phyloP scores from a whole-genome alignment of 2,329 filamentous ascomycete species.

The Geoglossum cookeanum region DNA sequence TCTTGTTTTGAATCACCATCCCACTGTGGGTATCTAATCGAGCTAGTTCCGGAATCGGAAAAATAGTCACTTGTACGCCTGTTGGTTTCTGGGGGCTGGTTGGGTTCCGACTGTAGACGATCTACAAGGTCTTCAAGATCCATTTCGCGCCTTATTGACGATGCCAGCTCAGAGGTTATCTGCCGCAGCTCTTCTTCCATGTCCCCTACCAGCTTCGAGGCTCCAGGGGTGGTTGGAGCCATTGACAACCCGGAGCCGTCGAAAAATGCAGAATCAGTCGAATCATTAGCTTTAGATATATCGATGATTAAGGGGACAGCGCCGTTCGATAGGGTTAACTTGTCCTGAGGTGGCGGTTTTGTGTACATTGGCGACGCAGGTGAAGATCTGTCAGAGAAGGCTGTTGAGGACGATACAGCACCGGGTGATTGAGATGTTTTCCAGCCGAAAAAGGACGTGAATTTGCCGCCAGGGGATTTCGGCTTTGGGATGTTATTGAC shows the following conservation, averaged over 20 bases:
- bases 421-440: constrained; percentile 34
- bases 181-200: constrained; percentile 88
- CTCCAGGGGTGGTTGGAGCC: constrained; percentile 14
- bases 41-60: constrained; percentile 85
- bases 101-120: constrained; percentile 59
- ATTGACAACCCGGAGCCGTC: constrained; percentile 10
- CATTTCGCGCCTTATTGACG: constrained; percentile 87
- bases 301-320: constrained; percentile 31
- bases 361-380: constrained; percentile 33
- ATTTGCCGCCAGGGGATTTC: constrained; percentile 34
- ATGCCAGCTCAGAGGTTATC: constrained; percentile 80
- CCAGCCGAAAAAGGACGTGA: constrained; percentile 50
- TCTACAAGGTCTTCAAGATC: constrained; percentile 91
- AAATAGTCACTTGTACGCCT: constrained; percentile 93
- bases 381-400: constrained; percentile 42
- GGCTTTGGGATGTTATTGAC: constrained; percentile 21
- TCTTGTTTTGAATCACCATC: constrained; percentile 35
- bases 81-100: constrained; percentile 32
- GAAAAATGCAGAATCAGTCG: constrained; percentile 9
- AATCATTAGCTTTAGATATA: constrained; percentile 30
- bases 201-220: constrained; percentile 29
- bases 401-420: constrained; percentile 39
- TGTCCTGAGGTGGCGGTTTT: constrained; percentile 15
- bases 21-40: constrained; percentile 53
- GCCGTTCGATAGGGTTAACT: constrained; percentile 16